A percentile compares a stretch with the other conserved stretches of the same genome.
Evolutionary conservation across 768 basidiomycete genomes (phyloP).

Genomic region (Lactifluus pinguis): DNA sequence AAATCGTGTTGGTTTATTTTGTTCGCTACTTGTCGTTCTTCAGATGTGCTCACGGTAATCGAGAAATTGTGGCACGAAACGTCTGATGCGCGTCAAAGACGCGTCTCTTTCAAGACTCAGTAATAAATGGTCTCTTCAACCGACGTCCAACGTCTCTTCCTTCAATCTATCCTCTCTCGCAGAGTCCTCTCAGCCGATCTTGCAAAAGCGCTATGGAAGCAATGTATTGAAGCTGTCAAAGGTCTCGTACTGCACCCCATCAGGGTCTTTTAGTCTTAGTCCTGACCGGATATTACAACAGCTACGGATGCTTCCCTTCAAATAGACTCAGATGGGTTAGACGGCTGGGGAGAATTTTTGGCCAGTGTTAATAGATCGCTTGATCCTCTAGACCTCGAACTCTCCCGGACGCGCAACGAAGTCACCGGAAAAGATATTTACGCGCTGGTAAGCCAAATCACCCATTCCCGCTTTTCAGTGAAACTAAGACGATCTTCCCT

Average conservation of each 20-base stretch:
- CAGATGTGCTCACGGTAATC: background rate
- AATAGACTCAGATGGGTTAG: conserved; percentile 35
- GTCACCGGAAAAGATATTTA: conserved; percentile 53
- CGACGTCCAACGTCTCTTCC: conserved; percentile 69
- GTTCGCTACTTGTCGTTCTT: background rate
- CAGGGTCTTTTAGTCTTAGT: background rate
- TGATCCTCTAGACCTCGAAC: conserved; percentile 64
- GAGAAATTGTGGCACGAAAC: background rate
- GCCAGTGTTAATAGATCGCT: conserved; percentile 50
- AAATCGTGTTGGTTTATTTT: background rate
- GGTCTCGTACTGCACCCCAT: conserved; percentile 31
- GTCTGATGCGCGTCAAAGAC: conserved; percentile 1
- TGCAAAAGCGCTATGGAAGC: conserved; percentile 56
- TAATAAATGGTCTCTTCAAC: conserved; percentile 42
- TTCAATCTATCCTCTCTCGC: conserved; percentile 71
- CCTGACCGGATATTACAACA: conserved; percentile 22
- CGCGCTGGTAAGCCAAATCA: conserved; percentile 46
- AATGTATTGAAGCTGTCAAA: conserved; percentile 58
- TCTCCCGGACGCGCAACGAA: conserved; percentile 57
- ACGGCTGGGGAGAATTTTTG: conserved; percentile 55
- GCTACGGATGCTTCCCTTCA: conserved; percentile 45
- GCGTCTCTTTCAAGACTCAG: conserved; percentile 20
- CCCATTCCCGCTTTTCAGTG: background rate
- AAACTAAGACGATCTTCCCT: background rate
- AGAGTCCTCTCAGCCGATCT: conserved; percentile 56